Evolutionary conservation across 495 filamentous ascomycete genomes (phyloP).

Genomic region (Hypomontagnella monticulosa): DNA sequence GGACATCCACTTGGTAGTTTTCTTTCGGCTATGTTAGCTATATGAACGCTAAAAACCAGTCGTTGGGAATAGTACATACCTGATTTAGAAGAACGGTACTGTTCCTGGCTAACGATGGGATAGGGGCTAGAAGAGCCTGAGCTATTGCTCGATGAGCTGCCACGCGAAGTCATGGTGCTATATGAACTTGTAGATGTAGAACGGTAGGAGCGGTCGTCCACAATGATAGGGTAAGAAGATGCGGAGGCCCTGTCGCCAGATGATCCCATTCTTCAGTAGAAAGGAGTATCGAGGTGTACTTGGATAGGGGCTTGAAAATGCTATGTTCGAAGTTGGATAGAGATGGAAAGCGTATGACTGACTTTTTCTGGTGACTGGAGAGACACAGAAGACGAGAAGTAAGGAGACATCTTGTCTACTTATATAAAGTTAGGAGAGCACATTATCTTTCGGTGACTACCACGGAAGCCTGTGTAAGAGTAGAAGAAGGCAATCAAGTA

Average conservation of each 20-base stretch:
- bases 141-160: not conserved
- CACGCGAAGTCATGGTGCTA: conserved; percentile 24
- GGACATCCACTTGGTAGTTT: conserved; percentile 10
- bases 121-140: conserved; percentile 18
- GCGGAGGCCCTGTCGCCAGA: conserved; percentile 9
- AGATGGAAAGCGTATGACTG: not conserved
- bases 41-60: not conserved
- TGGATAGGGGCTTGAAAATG: not conserved
- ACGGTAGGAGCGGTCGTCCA: conserved; percentile 7
- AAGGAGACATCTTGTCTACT: conserved; percentile 7
- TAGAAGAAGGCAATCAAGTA: conserved; percentile 19
- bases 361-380: conserved; percentile 12
- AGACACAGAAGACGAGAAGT: conserved; percentile 5
- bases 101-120: conserved; percentile 1
- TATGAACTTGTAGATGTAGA: conserved; percentile 9
- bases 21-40: conserved; percentile 26
- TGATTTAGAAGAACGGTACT: conserved; percentile 5
- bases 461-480: conserved; percentile 15
- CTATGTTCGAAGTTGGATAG: not conserved
- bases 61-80: conserved; percentile 12
- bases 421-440: conserved; percentile 2
- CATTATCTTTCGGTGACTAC: conserved; percentile 13
- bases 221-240: conserved; percentile 5
- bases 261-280: conserved; percentile 6
- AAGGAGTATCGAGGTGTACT: not conserved